Evolutionary conservation across 2,329 filamentous ascomycete species (phyloP).

Genomic region (Teratosphaeria epicoccoides): DNA sequence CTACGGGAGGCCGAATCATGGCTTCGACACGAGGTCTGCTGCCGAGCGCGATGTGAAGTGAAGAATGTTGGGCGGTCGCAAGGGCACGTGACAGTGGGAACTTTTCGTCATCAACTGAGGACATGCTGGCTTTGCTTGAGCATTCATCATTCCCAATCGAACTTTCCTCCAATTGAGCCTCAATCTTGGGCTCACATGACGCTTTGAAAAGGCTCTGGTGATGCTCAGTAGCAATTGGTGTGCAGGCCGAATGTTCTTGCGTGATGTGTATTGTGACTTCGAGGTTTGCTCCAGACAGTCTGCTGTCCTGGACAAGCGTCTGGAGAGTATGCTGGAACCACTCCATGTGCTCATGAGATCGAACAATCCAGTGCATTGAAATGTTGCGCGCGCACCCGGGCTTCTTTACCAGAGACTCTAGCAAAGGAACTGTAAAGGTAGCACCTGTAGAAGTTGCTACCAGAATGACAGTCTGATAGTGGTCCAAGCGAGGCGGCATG

Average conservation of each 20-base stretch:
- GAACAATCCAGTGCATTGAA: conserved; percentile 22
- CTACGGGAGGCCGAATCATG: conserved; percentile 46
- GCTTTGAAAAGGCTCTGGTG: not conserved
- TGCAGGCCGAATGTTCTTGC: not conserved
- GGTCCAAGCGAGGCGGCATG: conserved; percentile 32
- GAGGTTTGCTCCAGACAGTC: conserved; percentile 31
- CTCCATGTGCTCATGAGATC: conserved; percentile 11
- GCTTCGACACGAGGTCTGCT: conserved; percentile 43
- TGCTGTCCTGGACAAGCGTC: conserved; percentile 8
- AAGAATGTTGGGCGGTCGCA: not conserved
- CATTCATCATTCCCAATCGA: not conserved
- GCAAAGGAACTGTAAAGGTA: conserved; percentile 46
- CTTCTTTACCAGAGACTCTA: conserved; percentile 44
- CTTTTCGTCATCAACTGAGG: conserved; percentile 9
- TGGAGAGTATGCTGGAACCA: conserved; percentile 13
- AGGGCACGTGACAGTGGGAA: conserved; percentile 5
- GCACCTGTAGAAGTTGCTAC: conserved; percentile 51
- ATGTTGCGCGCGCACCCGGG: conserved; percentile 16
- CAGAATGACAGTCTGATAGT: conserved; percentile 51
- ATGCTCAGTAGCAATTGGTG: not conserved
- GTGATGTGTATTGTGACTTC: conserved; percentile 47
- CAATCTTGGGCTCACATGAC: not conserved
- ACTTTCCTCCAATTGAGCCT: conserved; percentile 32
- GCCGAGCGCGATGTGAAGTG: conserved; percentile 20
- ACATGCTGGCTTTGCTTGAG: not conserved